Conservation (phyloP, 805 yeast genomes). For the Wickerhamiella spandovensis region DNA sequence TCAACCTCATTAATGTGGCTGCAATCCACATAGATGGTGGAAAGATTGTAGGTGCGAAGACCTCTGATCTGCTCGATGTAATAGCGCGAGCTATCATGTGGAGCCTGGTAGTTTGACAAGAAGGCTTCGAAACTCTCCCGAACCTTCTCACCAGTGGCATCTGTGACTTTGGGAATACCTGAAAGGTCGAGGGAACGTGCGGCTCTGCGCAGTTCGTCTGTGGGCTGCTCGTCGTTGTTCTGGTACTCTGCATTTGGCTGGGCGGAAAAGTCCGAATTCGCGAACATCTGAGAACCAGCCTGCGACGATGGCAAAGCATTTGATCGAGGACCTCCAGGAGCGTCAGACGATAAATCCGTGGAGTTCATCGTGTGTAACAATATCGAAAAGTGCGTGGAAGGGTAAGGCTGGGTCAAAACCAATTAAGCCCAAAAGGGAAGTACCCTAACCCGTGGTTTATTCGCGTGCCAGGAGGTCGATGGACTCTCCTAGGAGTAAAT, state of each 20-base stretch:
- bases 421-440: background rate
- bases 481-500: no score
- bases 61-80: slow-evolving; percentile 72
- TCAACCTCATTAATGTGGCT: slow-evolving; percentile 62
- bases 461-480: background rate
- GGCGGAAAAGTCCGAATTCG: background rate
- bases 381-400: background rate
- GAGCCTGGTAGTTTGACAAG: slow-evolving; percentile 43
- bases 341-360: background rate
- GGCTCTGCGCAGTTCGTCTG: slow-evolving; percentile 14
- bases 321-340: background rate
- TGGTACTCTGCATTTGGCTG: background rate
- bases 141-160: slow-evolving; percentile 87
- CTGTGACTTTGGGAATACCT: slow-evolving; percentile 68
- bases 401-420: background rate
- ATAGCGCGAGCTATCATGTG: slow-evolving; percentile 33
- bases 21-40: slow-evolving; percentile 76
- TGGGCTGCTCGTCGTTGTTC: slow-evolving; percentile 6
- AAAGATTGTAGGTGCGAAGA: slow-evolving; percentile 60
- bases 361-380: no score
- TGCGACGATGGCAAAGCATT: background rate
- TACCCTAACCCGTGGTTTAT: background rate
- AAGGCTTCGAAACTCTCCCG: slow-evolving; percentile 82
- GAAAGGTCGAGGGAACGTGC: slow-evolving; percentile 10
- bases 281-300: background rate